phyloP scores from a whole-genome alignment of 116 monocot species.

The Cymodocea nodosa region DNA sequence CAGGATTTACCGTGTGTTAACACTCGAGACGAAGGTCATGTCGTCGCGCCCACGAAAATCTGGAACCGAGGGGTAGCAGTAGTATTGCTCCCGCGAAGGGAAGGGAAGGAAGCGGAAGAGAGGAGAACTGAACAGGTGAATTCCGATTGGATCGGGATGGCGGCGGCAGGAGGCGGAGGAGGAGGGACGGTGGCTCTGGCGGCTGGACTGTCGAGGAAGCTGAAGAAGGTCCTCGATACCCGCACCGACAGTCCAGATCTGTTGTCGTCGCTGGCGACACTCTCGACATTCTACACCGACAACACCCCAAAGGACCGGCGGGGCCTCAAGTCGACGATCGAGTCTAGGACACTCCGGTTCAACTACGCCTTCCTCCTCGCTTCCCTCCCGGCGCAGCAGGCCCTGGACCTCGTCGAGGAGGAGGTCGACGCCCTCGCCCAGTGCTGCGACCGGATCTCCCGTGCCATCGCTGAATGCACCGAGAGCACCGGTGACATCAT shows the following conservation, averaged over 20 bases:
- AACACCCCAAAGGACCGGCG: constrained; percentile 78
- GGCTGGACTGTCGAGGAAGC: constrained; percentile 61
- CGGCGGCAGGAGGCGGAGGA: neutral
- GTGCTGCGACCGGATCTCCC: constrained; percentile 83
- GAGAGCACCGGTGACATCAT: constrained; percentile 86
- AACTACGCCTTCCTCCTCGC: constrained; percentile 81
- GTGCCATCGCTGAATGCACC: constrained; percentile 62
- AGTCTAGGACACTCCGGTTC: constrained; percentile 65
- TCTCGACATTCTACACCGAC: constrained; percentile 83
- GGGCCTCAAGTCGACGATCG: constrained; percentile 90
- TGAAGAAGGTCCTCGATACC: constrained; percentile 94
- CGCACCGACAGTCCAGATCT: constrained; percentile 83
- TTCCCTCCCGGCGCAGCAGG: constrained; percentile 83
- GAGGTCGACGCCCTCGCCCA: constrained; percentile 58
- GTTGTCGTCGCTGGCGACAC: constrained; percentile 57
- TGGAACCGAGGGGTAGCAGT: no score
- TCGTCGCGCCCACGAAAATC: no score
- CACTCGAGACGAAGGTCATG: no score
- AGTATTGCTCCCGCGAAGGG: no score
- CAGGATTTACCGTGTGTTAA: no score
- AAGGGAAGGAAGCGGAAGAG: no score
- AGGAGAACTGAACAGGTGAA: no score
- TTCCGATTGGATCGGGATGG: constrained; percentile 1
- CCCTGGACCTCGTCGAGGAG: constrained; percentile 60
- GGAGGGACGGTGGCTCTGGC: constrained; percentile 35